These are phyloP conservation scores for Blepharisma stoltei DNA, from an alignment of 73 alveolate species.

Conservation along the genomic window DNA sequence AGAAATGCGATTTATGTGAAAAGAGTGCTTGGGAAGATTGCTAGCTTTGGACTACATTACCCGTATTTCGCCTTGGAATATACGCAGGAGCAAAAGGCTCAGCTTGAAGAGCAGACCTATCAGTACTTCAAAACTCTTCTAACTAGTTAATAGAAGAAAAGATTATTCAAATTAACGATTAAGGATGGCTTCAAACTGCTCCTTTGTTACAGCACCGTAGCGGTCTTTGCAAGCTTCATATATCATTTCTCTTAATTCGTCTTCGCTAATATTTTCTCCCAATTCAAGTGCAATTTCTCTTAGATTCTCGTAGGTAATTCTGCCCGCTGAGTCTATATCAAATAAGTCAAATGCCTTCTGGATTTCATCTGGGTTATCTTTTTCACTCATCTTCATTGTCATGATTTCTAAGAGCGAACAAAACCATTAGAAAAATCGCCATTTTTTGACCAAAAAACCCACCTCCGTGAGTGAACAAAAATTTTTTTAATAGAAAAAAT, in stretches of 20 bases:
- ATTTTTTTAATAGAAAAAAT: no score
- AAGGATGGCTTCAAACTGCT: not conserved
- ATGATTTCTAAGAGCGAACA: constrained; percentile 92
- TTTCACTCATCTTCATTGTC: constrained; percentile 95
- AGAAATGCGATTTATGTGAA: not conserved
- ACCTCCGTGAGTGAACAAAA: no score
- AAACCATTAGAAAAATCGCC: no score
- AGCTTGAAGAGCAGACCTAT: not conserved
- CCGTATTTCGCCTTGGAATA: not conserved
- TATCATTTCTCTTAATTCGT: constrained; percentile 83
- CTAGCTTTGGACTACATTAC: constrained; percentile 6
- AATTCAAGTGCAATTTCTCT: constrained; percentile 84
- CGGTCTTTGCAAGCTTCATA: constrained; percentile 67
- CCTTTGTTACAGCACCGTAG: constrained; percentile 26
- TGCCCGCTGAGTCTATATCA: constrained; percentile 79
- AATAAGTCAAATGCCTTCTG: constrained; percentile 89
- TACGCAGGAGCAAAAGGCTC: constrained; percentile 12
- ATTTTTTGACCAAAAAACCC: no score
- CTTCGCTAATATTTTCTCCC: constrained; percentile 94
- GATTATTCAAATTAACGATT: not conserved
- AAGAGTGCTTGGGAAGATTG: constrained; percentile 23
- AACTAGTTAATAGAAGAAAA: constrained; percentile 1
- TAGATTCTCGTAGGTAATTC: constrained; percentile 77
- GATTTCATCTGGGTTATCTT: constrained; percentile 77
- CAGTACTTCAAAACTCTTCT: constrained; percentile 9